Conservation (phyloP, 2,329 filamentous ascomycete species). For the Fusarium sublunatum region DNA sequence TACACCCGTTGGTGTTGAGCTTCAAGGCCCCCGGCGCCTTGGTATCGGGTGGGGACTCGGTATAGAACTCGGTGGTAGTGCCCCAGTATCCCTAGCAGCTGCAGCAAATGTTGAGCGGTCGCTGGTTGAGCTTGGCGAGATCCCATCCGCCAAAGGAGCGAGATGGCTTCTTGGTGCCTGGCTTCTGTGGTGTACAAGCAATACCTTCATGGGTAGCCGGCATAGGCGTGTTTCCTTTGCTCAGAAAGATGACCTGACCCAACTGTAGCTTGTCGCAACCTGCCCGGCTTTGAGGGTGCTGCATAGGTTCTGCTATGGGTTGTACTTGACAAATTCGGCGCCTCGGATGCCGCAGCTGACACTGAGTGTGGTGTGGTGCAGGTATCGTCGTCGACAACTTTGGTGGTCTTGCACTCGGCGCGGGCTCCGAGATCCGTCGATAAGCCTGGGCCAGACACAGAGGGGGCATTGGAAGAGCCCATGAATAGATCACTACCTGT, state of each 20-base stretch:
- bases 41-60: not conserved
- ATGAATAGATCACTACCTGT: not conserved
- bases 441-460: not conserved
- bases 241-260: constrained; percentile 43
- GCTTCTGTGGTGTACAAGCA: constrained; percentile 47
- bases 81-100: constrained; percentile 52
- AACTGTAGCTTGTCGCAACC: constrained; percentile 42
- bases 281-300: constrained; percentile 45
- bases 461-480: not conserved
- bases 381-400: constrained; percentile 44
- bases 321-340: constrained; percentile 51
- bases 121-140: constrained; percentile 45
- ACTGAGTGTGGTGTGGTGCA: constrained; percentile 52
- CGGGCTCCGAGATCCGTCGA: not conserved
- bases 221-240: constrained; percentile 46
- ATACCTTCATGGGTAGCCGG: constrained; percentile 40
- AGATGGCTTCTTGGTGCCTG: constrained; percentile 29
- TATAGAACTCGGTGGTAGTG: not conserved
- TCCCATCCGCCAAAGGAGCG: not conserved
- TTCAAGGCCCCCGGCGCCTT: constrained; percentile 5
- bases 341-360: constrained; percentile 51
- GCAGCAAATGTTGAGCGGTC: constrained; percentile 48
- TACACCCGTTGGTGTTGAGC: constrained; percentile 45
- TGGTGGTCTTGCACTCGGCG: not conserved
- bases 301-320: constrained; percentile 44